Percentiles rank a stretch among this genome's conserved stretches.
phyloP scores from a whole-genome alignment of 768 basidiomycete genomes.

The Lepiota subincarnata region DNA sequence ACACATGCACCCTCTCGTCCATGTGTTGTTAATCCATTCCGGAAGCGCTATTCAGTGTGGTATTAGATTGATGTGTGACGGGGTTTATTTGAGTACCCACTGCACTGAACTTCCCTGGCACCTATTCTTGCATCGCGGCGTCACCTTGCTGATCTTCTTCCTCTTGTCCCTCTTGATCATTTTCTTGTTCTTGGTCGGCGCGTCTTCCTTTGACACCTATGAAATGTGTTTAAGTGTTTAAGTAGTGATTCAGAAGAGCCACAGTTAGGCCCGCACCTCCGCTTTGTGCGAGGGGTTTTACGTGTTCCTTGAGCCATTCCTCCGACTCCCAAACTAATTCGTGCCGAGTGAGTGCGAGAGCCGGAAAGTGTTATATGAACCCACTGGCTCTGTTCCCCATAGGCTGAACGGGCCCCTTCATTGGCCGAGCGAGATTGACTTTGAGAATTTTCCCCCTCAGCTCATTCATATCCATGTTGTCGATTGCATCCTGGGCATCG shows the following conservation, averaged over 20 bases:
- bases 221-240: not conserved
- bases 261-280: constrained; percentile 48
- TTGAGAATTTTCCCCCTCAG: constrained; percentile 70
- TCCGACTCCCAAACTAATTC: constrained; percentile 92
- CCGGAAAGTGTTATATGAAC: constrained; percentile 23
- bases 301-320: constrained; percentile 84
- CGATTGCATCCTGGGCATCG: constrained; percentile 94
- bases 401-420: constrained; percentile 65
- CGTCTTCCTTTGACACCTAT: constrained; percentile 55
- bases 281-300: constrained; percentile 71
- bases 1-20: not conserved
- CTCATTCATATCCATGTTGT: constrained; percentile 98
- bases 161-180: constrained; percentile 15
- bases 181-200: constrained; percentile 22
- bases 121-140: constrained; percentile 65
- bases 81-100: not conserved
- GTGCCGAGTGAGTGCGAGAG: constrained; percentile 1
- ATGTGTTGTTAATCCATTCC: not conserved
- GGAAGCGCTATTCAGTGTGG: not conserved
- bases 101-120: constrained; percentile 9
- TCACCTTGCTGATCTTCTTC: constrained; percentile 32
- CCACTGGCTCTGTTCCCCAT: constrained; percentile 73
- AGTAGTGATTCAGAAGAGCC: not conserved
- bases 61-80: not conserved
- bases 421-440: constrained; percentile 82